A percentile compares a stretch with the other conserved stretches of the same genome.
phyloP scores from a whole-genome alignment of 2,329 filamentous ascomycete species.

The Aspergillus brasiliensis region DNA sequence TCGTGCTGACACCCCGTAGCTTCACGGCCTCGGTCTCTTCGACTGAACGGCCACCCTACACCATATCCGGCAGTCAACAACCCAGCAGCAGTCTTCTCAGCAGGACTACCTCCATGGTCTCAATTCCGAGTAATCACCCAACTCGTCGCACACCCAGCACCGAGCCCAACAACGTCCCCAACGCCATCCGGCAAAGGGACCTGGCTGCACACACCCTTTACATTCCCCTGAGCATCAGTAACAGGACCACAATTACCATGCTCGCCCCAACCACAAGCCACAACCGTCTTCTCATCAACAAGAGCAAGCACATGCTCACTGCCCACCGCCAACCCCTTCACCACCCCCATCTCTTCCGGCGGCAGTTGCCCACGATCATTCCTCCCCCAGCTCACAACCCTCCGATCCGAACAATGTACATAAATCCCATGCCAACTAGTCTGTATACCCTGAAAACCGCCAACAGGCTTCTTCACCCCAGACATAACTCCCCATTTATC shows the following conservation, averaged over 20 bases:
- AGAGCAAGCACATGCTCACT: slow-evolving; percentile 87
- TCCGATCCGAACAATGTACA: slow-evolving; percentile 64
- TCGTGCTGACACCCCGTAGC: slow-evolving; percentile 30
- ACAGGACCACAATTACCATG: slow-evolving; percentile 90
- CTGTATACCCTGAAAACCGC: slow-evolving; percentile 63
- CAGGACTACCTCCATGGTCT: background rate
- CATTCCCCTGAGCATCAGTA: slow-evolving; percentile 62
- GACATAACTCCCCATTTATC: slow-evolving; percentile 70
- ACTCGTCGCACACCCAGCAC: slow-evolving; percentile 88
- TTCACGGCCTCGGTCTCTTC: slow-evolving; percentile 46
- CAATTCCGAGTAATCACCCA: slow-evolving; percentile 59
- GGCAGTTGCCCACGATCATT: slow-evolving; percentile 82
- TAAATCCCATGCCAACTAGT: slow-evolving; percentile 85
- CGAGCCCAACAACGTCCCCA: slow-evolving; percentile 62
- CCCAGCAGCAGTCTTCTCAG: background rate
- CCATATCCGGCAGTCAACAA: background rate
- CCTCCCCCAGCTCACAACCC: slow-evolving; percentile 74
- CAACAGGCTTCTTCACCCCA: slow-evolving; percentile 54
- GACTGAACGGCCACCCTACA: slow-evolving; percentile 33
- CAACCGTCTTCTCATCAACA: slow-evolving; percentile 64
- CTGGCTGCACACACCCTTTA: slow-evolving; percentile 69
- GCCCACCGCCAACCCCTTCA: slow-evolving; percentile 72
- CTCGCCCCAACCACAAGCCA: slow-evolving; percentile 96
- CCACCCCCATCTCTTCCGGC: slow-evolving; percentile 60
- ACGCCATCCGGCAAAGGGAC: slow-evolving; percentile 61